Evolutionary conservation across 1,284 basidiomycete genomes (phyloP).

Genomic region (Puccinia coronata): DNA sequence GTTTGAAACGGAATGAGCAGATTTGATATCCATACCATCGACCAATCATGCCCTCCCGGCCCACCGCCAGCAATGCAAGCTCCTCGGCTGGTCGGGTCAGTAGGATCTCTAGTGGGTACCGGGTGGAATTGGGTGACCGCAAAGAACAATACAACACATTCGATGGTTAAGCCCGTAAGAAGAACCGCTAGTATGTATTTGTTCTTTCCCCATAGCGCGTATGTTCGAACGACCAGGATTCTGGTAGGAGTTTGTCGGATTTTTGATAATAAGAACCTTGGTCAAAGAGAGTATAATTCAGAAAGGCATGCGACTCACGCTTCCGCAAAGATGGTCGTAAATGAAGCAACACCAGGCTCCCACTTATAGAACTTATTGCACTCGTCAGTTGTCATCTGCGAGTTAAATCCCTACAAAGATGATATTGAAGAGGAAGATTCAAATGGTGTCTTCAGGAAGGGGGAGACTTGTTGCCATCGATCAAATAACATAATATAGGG

Average conservation of each 20-base stretch:
- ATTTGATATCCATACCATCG: slow-evolving; percentile 34
- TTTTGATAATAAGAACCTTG: too few species aligned
- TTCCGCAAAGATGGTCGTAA: slow-evolving; percentile 49
- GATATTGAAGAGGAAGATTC: too few species aligned
- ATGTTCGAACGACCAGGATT: slow-evolving; percentile 43
- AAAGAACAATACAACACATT: slow-evolving; percentile 43
- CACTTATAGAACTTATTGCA: slow-evolving; percentile 45
- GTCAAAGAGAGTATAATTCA: too few species aligned
- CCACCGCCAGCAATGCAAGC: slow-evolving; percentile 49
- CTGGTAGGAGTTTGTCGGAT: slow-evolving; percentile 3
- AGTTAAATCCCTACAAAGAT: slow-evolving; percentile 41
- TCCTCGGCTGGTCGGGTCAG: slow-evolving; percentile 43
- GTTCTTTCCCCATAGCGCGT: slow-evolving; percentile 49
- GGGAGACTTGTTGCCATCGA: too few species aligned
- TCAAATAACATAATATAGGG: too few species aligned
- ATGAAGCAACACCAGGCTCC: slow-evolving; percentile 45
- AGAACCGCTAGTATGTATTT: slow-evolving; percentile 38
- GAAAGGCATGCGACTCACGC: slow-evolving; percentile 23
- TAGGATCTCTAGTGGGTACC: slow-evolving; percentile 45
- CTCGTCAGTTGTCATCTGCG: slow-evolving; percentile 32
- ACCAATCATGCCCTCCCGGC: slow-evolving; percentile 48
- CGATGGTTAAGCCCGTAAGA: slow-evolving; percentile 17
- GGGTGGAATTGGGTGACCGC: slow-evolving; percentile 44
- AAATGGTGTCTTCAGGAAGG: too few species aligned
- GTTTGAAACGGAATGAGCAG: too few species aligned